Percentiles rank a stretch among this genome's conserved stretches.
phyloP scores from a whole-genome alignment of 1,284 basidiomycete species.

The Ganoderma multipileum region DNA sequence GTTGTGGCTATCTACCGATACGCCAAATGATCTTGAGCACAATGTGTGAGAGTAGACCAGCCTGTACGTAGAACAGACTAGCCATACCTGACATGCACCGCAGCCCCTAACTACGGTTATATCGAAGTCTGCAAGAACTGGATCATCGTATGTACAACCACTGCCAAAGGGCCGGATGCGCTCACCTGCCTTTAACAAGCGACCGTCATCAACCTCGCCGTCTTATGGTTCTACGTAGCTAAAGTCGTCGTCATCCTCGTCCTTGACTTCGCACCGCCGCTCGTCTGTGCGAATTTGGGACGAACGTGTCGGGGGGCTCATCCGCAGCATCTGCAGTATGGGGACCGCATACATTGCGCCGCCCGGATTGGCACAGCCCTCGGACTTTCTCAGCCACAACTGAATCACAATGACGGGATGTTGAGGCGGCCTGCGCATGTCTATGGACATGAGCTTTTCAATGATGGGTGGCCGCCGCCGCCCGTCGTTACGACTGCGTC shows the following conservation, averaged over 20 bases:
- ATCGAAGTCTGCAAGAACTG: not conserved
- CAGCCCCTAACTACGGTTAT: not conserved
- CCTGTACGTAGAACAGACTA: not conserved
- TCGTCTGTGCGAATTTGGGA: not conserved
- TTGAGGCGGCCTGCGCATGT: not conserved
- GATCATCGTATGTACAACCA: constrained; percentile 2
- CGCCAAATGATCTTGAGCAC: not conserved
- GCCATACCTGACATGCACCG: not conserved
- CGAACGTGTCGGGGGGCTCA: not conserved
- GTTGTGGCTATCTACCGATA: not conserved
- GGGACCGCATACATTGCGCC: not conserved
- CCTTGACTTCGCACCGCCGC: not conserved
- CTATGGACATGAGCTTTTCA: not conserved
- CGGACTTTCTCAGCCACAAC: not conserved
- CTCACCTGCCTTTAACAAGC: not conserved
- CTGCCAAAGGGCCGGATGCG: not conserved
- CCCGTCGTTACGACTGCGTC: not conserved
- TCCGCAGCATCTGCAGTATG: not conserved
- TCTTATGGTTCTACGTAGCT: not conserved
- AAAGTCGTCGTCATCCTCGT: not conserved
- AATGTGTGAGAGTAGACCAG: not conserved
- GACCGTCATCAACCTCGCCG: not conserved
- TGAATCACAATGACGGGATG: not conserved
- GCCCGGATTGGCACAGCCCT: not conserved
- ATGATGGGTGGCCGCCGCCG: not conserved